Conservation (phyloP, 768 basidiomycete species). For the Auricularia sp. region DNA sequence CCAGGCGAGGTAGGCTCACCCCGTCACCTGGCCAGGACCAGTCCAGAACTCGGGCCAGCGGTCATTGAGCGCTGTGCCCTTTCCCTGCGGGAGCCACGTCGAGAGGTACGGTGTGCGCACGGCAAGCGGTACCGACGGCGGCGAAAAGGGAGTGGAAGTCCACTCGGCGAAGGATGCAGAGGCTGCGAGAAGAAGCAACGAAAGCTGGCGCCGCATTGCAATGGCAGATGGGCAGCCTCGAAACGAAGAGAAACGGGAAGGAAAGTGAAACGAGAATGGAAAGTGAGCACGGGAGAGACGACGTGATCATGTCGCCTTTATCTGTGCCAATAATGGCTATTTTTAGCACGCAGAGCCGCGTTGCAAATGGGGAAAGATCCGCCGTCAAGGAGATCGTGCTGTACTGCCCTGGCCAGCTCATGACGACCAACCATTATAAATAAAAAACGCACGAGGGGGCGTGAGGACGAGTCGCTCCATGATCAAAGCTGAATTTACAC, state of each 20-base stretch:
- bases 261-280: background rate
- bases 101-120: conserved; percentile 9
- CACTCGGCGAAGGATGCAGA: background rate
- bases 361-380: too few species aligned
- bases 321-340: too few species aligned
- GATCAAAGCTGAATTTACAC: too few species aligned
- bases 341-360: too few species aligned
- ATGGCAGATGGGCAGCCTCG: background rate
- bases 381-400: too few species aligned
- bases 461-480: too few species aligned
- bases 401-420: too few species aligned
- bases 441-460: too few species aligned
- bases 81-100: conserved; percentile 8
- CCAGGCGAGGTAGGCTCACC: background rate
- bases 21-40: conserved; percentile 1
- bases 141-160: background rate
- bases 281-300: background rate
- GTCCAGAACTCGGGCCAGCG: conserved; percentile 8
- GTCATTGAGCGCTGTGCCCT: conserved; percentile 6
- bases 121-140: conserved; percentile 6
- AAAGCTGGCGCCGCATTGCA: background rate
- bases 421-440: too few species aligned
- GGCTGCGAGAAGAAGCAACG: background rate
- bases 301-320: background rate
- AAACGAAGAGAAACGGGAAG: background rate